These are phyloP conservation scores for Dendrostoma leiphaemia DNA, from an alignment of 2,329 filamentous ascomycete genomes.

Conservation along the genomic window DNA sequence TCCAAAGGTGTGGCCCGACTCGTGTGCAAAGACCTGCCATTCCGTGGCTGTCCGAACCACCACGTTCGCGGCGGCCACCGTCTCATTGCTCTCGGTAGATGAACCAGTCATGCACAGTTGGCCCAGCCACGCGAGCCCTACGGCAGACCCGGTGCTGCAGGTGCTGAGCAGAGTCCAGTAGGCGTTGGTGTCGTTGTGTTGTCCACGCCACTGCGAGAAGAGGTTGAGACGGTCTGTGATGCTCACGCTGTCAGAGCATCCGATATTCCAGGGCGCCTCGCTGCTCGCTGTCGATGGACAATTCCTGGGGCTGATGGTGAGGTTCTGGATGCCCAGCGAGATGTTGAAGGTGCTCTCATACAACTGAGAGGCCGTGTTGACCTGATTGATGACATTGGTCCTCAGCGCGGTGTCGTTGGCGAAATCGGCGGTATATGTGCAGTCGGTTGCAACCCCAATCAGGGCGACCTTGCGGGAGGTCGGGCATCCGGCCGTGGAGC, in stretches of 20 bases:
- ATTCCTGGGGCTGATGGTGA: conserved; percentile 71
- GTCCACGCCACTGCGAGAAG: conserved; percentile 86
- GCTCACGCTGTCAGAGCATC: conserved; percentile 59
- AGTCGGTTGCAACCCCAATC: conserved; percentile 90
- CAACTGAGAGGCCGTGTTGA: conserved; percentile 82
- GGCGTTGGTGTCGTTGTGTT: conserved; percentile 74
- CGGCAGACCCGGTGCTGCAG: conserved; percentile 78
- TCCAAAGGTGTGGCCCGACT: conserved; percentile 91
- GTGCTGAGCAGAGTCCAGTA: conserved; percentile 90
- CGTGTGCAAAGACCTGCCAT: conserved; percentile 96
- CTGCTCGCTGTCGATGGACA: conserved; percentile 70
- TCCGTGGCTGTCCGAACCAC: conserved; percentile 80
- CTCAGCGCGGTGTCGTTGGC: conserved; percentile 59
- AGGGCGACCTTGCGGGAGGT: conserved; percentile 87
- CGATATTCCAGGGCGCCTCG: conserved; percentile 79
- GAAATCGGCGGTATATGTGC: conserved; percentile 77
- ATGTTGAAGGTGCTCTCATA: conserved; percentile 96
- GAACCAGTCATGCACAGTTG: conserved; percentile 71
- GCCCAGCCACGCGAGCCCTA: conserved; percentile 90
- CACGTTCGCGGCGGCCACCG: conserved; percentile 83
- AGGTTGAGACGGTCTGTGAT: conserved; percentile 80
- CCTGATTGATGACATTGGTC: conserved; percentile 74
- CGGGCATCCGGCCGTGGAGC: conserved; percentile 80
- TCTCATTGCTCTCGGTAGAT: conserved; percentile 57
- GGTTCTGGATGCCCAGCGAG: conserved; percentile 81